Evolutionary conservation across 371 early-diverging fungal species (phyloP).

Genomic region (Fennellomyces sp.): DNA sequence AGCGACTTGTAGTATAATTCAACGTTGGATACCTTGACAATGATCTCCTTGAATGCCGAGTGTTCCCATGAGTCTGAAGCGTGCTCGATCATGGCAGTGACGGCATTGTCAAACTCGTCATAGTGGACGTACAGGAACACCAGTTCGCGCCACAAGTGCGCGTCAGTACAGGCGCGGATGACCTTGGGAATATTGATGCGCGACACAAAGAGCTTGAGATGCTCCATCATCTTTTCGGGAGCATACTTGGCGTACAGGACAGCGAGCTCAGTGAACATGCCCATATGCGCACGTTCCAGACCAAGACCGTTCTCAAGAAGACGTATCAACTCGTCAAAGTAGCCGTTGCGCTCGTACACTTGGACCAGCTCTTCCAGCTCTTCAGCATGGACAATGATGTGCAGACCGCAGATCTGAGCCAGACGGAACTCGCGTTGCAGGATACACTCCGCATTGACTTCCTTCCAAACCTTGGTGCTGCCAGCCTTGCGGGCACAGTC

Average conservation of each 20-base stretch:
- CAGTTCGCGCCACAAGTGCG: slow-evolving; percentile 95
- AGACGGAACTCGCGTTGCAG: slow-evolving; percentile 92
- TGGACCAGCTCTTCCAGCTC: slow-evolving; percentile 89
- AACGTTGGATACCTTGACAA: slow-evolving; percentile 94
- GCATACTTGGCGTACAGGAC: slow-evolving; percentile 94
- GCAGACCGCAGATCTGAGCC: slow-evolving; percentile 96
- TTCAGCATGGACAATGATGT: slow-evolving; percentile 95
- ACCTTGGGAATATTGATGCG: slow-evolving; percentile 99
- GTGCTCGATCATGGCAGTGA: slow-evolving; percentile 92
- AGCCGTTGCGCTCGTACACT: slow-evolving; percentile 87
- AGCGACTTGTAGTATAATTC: slow-evolving; percentile 97
- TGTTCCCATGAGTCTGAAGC: slow-evolving; percentile 95
- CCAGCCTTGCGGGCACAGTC: slow-evolving; percentile 98
- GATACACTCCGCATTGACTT: slow-evolving; percentile 95
- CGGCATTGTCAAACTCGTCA: slow-evolving; percentile 97
- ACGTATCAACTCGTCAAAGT: slow-evolving; percentile 87
- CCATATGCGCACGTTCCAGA: slow-evolving; percentile 98
- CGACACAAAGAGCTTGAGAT: slow-evolving; percentile 92
- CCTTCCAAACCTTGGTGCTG: slow-evolving; percentile 96
- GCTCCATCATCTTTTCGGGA: slow-evolving; percentile 94
- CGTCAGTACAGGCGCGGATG: slow-evolving; percentile 90
- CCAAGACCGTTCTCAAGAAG: slow-evolving; percentile 94
- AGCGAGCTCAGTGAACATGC: slow-evolving; percentile 98
- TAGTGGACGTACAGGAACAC: slow-evolving; percentile 97
- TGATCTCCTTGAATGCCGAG: slow-evolving; percentile 90